A percentile compares a stretch with the other conserved stretches of the same genome.
These are phyloP conservation scores for Cyberlindnera veronae DNA, from an alignment of 805 yeast genomes.

Conservation along the genomic window DNA sequence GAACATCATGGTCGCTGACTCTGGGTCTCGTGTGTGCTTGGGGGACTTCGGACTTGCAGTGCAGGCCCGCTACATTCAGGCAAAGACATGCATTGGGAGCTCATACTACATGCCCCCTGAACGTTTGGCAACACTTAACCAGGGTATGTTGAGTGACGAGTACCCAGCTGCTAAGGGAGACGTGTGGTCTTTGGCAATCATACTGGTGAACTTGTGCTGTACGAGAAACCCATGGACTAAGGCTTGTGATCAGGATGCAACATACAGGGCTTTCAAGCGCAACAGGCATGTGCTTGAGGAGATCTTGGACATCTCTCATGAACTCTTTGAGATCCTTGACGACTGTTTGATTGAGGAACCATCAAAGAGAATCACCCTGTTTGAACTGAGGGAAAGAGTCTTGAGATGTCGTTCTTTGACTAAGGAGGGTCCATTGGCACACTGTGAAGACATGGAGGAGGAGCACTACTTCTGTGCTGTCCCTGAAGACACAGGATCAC, in stretches of 20 bases:
- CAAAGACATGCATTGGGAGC: slow-evolving; percentile 80
- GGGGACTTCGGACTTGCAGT: slow-evolving; percentile 94
- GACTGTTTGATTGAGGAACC: slow-evolving; percentile 33
- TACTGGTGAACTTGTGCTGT: slow-evolving; percentile 74
- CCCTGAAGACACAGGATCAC: slow-evolving; percentile 4
- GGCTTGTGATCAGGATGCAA: slow-evolving; percentile 60
- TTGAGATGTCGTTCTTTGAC: slow-evolving; percentile 21
- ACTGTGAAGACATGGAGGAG: slow-evolving; percentile 12
- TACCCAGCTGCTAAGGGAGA: slow-evolving; percentile 78
- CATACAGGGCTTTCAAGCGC: slow-evolving; percentile 61
- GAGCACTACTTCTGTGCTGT: slow-evolving; percentile 9
- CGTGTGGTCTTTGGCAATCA: slow-evolving; percentile 83
- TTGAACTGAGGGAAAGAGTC: slow-evolving; percentile 21
- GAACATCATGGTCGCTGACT: slow-evolving; percentile 66
- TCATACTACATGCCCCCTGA: slow-evolving; percentile 95
- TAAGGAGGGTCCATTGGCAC: slow-evolving; percentile 19
- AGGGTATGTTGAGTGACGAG: slow-evolving; percentile 26
- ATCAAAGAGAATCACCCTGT: slow-evolving; percentile 28
- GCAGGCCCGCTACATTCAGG: slow-evolving; percentile 49
- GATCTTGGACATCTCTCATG: slow-evolving; percentile 70
- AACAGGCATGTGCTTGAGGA: slow-evolving; percentile 53
- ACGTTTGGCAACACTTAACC: slow-evolving; percentile 42
- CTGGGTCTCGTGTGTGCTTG: slow-evolving; percentile 53
- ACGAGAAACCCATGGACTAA: slow-evolving; percentile 90
- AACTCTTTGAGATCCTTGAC: slow-evolving; percentile 50